Evolutionary conservation across 495 filamentous ascomycete species (phyloP).

Genomic region (Penicillium arizonense): DNA sequence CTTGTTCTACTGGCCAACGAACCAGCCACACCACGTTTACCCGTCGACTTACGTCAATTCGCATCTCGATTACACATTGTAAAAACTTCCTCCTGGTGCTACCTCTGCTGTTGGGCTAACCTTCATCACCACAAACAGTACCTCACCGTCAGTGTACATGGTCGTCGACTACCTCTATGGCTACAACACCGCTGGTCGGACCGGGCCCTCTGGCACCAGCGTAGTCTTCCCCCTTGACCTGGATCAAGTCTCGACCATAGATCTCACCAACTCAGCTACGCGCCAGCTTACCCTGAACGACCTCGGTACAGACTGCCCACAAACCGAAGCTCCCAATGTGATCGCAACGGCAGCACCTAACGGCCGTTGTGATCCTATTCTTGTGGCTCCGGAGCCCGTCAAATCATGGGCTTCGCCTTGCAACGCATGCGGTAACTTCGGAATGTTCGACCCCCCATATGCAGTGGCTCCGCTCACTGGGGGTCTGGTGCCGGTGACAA

Average conservation of each 20-base stretch:
- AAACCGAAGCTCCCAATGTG: constrained; percentile 11
- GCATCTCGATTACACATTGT: constrained; percentile 20
- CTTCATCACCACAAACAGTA: constrained; percentile 1
- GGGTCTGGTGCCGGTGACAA: constrained; percentile 13
- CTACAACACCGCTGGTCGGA: constrained; percentile 16
- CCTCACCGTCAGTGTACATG: constrained; percentile 23
- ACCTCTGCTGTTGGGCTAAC: not conserved
- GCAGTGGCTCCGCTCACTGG: constrained; percentile 15
- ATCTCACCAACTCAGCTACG: constrained; percentile 7
- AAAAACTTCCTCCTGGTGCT: not conserved
- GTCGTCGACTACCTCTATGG: constrained; percentile 17
- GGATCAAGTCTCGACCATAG: constrained; percentile 17
- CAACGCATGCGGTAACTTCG: constrained; percentile 18
- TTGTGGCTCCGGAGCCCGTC: constrained; percentile 15
- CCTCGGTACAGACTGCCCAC: constrained; percentile 19
- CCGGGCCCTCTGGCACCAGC: constrained; percentile 19
- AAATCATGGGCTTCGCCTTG: constrained; percentile 22
- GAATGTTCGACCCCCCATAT: constrained; percentile 22
- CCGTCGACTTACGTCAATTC: constrained; percentile 16
- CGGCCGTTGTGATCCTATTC: constrained; percentile 17
- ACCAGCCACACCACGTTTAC: constrained; percentile 10
- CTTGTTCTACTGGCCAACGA: constrained; percentile 22
- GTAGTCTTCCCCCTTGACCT: constrained; percentile 18
- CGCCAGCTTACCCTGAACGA: constrained; percentile 18
- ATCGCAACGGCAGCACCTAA: constrained; percentile 13